Conservation (phyloP, 257 asterid species). For the Primulina huaijiensis region DNA sequence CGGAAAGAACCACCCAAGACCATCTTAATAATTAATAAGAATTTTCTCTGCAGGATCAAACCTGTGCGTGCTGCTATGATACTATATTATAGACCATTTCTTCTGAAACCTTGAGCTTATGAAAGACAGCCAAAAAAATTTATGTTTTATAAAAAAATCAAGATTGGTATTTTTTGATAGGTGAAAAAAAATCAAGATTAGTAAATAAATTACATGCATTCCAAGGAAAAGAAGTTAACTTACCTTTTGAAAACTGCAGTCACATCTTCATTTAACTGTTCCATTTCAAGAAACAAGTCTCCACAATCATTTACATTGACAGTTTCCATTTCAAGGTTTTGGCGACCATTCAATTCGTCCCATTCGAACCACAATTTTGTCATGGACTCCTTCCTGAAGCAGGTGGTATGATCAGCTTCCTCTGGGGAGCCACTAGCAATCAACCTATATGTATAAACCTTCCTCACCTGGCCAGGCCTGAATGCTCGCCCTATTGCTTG, state of each 20-base stretch:
- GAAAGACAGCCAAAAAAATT: background rate
- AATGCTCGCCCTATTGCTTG: conserved; percentile 99
- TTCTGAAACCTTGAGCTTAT: background rate
- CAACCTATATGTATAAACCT: conserved; percentile 74
- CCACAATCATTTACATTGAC: conserved; percentile 53
- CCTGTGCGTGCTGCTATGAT: background rate
- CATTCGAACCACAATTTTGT: conserved; percentile 98
- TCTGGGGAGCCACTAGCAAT: conserved; percentile 77
- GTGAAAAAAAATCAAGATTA: too few species aligned
- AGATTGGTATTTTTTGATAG: too few species aligned
- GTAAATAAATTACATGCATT: background rate
- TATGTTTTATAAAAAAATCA: too few species aligned
- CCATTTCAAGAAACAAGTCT: conserved; percentile 64
- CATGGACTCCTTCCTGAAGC: conserved; percentile 87
- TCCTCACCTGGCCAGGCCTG: conserved; percentile 88
- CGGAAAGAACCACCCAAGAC: background rate
- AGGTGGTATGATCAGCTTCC: conserved; percentile 74
- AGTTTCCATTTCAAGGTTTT: conserved; percentile 62
- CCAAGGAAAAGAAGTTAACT: background rate
- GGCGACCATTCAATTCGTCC: conserved; percentile 62
- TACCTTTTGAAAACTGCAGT: conserved; percentile 55
- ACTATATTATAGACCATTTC: too few species aligned
- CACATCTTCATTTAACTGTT: conserved; percentile 62
- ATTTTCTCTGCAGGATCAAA: background rate
- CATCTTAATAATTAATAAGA: too few species aligned